Evolutionary conservation across 495 filamentous ascomycete genomes (phyloP), one percentile per base, ranked within the genome.

Genomic region (Penicillium subrubescens): DNA sequence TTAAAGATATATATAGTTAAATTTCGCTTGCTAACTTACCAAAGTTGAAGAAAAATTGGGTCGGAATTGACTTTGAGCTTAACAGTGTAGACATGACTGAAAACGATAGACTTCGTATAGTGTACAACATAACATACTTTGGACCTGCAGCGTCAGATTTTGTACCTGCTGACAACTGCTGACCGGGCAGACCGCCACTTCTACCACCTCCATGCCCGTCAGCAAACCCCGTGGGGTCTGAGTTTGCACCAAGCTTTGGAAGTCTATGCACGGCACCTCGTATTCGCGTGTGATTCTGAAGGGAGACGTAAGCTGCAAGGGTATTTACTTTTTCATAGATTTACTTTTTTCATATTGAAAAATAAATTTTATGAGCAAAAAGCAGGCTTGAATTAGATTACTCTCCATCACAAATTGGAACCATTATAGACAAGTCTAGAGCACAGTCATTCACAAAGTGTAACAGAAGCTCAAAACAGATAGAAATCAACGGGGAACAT

Each of bases 401-500:
- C 3, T 29, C 37, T 56, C 29, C 53, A 56, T 37, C 53, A 56
- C 10, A 56, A 21, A 31, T 56, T 31, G 6, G 7, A 10, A n/a
- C n/a, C 53, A 23, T 56, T 37, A 56, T 37, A 56, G 52, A 56
- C 31, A 56, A 14, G 17, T 56, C 33, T 56, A 37, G 31, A 6
- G 8, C 12, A 31, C n/a, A 56, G 31, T 21, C 29, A 56, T 37
- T 31, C 33, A 56, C 53, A 56, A 21, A 21, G 14, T 19, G 12
- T 31, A 34, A 5, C 31, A 56, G 21, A 56, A 35, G 17, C 31
- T 34, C 11, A 8, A 37, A 56, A 37, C 4, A 35, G 8, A 56
- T 23, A 14, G 6, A 56, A 46, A 63, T 59, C 17, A 34, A 23
- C 55, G 37, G 25, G 25, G 14, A 52, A 15, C 25, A 52, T 52